These are phyloP conservation scores for Endocalyx cinctus DNA, from an alignment of 2,329 filamentous ascomycete species.

Conservation along the genomic window DNA sequence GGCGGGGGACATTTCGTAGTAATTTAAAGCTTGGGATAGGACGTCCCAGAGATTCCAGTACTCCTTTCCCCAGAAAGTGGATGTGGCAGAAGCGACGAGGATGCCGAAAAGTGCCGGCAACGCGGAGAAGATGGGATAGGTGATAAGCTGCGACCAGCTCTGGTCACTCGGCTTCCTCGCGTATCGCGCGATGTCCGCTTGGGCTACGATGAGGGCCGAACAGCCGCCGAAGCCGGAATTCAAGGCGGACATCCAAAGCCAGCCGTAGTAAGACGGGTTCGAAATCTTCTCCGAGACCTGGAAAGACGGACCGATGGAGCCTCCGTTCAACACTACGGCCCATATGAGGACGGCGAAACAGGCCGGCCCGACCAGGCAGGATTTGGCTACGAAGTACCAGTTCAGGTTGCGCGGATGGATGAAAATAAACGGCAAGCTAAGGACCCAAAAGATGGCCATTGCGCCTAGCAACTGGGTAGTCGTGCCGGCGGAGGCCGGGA, in stretches of 20 bases:
- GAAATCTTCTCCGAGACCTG: slow-evolving; percentile 23
- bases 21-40: too few relatives aligned
- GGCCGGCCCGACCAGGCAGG: slow-evolving; percentile 32
- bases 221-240: slow-evolving; percentile 22
- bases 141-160: slow-evolving; percentile 34
- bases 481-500: too few relatives aligned
- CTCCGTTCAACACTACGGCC: slow-evolving; percentile 29
- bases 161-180: slow-evolving; percentile 34
- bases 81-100: too few relatives aligned
- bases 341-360: slow-evolving; percentile 34
- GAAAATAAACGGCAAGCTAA: too few relatives aligned
- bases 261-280: slow-evolving; percentile 15
- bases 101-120: too few relatives aligned
- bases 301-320: slow-evolving; percentile 23
- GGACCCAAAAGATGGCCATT: too few relatives aligned
- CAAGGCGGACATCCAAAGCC: not conserved
- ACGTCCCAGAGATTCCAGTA: too few relatives aligned
- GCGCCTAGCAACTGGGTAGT: too few relatives aligned
- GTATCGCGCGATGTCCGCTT: slow-evolving; percentile 41
- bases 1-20: too few relatives aligned
- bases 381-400: slow-evolving; percentile 16
- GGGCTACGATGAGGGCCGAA: slow-evolving; percentile 35
- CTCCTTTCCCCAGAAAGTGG: too few relatives aligned
- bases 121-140: too few relatives aligned
- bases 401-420: slow-evolving; percentile 27